Evolutionary conservation across 2,329 filamentous ascomycete species (phyloP).

Genomic region (Hypoxylon sp.): DNA sequence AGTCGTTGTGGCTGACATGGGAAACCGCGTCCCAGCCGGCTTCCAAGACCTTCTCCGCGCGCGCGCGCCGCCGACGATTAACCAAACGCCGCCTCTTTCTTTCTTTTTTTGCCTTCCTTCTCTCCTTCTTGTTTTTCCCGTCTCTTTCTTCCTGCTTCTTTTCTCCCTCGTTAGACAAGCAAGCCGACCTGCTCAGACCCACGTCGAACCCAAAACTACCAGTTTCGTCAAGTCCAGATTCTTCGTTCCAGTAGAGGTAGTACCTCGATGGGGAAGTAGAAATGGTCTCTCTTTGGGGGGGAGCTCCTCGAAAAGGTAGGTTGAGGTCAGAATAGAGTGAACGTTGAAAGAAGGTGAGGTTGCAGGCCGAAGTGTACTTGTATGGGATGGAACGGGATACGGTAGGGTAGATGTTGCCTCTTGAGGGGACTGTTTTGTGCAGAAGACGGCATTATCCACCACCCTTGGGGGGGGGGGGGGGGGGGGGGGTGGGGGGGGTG

Average conservation of each 20-base stretch:
- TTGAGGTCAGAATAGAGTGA: constrained; percentile 44
- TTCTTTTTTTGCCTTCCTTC: constrained; percentile 6
- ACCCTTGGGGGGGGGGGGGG: no score
- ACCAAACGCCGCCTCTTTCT: constrained; percentile 6
- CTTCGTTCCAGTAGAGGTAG: constrained; percentile 30
- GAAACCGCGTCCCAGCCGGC: constrained; percentile 52
- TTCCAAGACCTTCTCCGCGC: constrained; percentile 34
- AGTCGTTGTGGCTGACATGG: constrained; percentile 68
- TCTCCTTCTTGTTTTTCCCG: constrained; percentile 7
- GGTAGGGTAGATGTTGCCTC: constrained; percentile 48
- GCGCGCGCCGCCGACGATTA: constrained; percentile 33
- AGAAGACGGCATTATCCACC: constrained; percentile 44
- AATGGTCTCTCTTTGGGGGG: constrained; percentile 34
- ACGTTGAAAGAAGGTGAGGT: constrained; percentile 45
- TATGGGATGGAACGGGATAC: constrained; percentile 45
- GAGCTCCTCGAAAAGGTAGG: constrained; percentile 40
- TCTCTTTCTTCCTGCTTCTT: constrained; percentile 11
- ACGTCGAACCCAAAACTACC: constrained; percentile 23
- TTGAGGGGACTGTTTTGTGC: constrained; percentile 46
- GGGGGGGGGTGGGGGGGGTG: no score
- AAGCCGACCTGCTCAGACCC: constrained; percentile 20
- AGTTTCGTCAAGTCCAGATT: constrained; percentile 28
- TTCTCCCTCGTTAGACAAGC: constrained; percentile 25
- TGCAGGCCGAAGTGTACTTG: constrained; percentile 48
- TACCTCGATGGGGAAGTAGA: constrained; percentile 34